Evolutionary conservation across 2,329 filamentous ascomycete genomes (phyloP), one percentile per base, ranked within the genome.

Genomic region (Cytospora leucostoma): DNA sequence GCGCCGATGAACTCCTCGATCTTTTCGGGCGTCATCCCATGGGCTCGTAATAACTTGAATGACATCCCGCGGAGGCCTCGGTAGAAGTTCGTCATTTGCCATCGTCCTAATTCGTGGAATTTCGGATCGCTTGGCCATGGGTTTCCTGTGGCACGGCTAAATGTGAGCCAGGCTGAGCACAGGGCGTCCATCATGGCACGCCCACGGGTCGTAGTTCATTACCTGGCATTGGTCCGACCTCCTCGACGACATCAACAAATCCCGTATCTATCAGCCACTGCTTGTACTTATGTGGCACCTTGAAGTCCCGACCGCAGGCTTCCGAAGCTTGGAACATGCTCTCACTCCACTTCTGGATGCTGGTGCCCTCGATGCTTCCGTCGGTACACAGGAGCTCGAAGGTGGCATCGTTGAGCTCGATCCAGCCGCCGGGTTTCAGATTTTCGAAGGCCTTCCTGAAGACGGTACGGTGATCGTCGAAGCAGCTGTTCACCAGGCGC

Each of bases 381-480:
- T 72, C 72, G 32, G 71, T 67, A 65, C 71, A 74, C 61, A 64
- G 58, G 66, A 74, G 67, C 10, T 70, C 71, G 59, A 74, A 72
- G 37, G 71, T 40, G 0, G 68, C 69, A 55, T 78, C 71, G 34
- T 73, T 71, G n/a, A 74, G 70, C 66, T 80, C 78, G 54, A 77
- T 69, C 61, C 67, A 74, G 7, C 76, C 78, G 2, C 77, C 78
- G 0, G 77, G 77, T 21, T 72, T 72, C 2, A 74, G 68, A 64
- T 71, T 77, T 64, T 77, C 71, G 67, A 76, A 83, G 1, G 76
- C 77, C 69, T 82, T 78, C 19, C 70, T 67, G 58, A 84, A 72
- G 21, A 85, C 74, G n/a, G 69, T 70, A 1, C 74, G 75, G 73
- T 81, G 84, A 69, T 85, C 77, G 19, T 76, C 71, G 65, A 86